phyloP scores from a whole-genome alignment of 257 asterid species.

The Solanum pinnatisectum region DNA sequence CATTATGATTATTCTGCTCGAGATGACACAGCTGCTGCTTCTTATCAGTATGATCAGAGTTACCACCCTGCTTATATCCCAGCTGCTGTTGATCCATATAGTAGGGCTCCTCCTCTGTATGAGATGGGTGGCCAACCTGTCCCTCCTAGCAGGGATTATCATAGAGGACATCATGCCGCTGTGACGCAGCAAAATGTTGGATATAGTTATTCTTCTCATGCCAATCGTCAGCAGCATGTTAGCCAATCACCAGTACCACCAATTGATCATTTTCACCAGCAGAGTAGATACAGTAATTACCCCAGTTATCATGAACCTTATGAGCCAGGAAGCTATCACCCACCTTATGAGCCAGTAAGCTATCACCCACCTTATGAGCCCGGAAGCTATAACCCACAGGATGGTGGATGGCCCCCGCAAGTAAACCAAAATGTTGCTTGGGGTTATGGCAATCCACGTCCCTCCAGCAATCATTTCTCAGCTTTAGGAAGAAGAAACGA shows the following conservation, averaged over 20 bases:
- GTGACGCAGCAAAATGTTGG: constrained; percentile 31
- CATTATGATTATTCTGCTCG: constrained; percentile 31
- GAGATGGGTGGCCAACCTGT: constrained; percentile 18
- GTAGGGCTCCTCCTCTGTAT: constrained; percentile 25
- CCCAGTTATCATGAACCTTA: constrained; percentile 25
- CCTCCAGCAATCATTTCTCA: constrained; percentile 48
- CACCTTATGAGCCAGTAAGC: constrained; percentile 9
- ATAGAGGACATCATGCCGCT: constrained; percentile 33
- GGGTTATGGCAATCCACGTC: constrained; percentile 41
- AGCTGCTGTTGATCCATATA: constrained; percentile 17
- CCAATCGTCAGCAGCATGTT: constrained; percentile 14
- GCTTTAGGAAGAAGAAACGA: constrained; percentile 48
- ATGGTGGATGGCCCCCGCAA: constrained; percentile 25
- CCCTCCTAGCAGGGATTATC: constrained; percentile 27
- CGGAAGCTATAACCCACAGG: constrained; percentile 14
- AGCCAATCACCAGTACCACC: constrained; percentile 23
- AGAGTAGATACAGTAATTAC: constrained; percentile 23
- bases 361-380: constrained; percentile 6
- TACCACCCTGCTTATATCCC: constrained; percentile 41
- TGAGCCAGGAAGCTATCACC: constrained; percentile 25
- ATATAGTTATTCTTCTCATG: constrained; percentile 29
- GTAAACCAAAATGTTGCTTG: constrained; percentile 30
- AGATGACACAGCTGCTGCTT: neutral
- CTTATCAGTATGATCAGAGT: constrained; percentile 31
- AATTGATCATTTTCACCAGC: constrained; percentile 18